A percentile compares a stretch with the other conserved stretches of the same genome.
Evolutionary conservation across 208 protist genomes (phyloP).

Genomic region (Leishmania tarentolae): DNA sequence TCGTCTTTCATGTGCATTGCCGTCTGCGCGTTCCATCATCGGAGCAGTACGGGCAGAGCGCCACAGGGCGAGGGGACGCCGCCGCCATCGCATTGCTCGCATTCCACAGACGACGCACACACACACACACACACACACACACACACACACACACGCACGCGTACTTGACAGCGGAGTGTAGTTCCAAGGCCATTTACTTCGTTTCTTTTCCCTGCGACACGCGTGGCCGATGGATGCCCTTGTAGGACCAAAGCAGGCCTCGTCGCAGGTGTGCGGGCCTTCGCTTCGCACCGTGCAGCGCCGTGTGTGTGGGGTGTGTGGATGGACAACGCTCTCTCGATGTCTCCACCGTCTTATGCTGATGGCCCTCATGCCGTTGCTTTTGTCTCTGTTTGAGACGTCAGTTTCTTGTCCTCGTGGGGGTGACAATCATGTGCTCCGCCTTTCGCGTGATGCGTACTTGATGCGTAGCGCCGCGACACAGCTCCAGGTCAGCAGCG

Average conservation of each 20-base stretch:
- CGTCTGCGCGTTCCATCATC: not conserved
- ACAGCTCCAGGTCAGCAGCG: not conserved
- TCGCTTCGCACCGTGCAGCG: not conserved
- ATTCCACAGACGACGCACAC: not conserved
- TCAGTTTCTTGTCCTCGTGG: conserved; percentile 5
- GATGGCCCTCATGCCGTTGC: not conserved
- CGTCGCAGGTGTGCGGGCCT: not conserved
- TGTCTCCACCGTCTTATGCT: not conserved
- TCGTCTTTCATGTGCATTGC: not conserved
- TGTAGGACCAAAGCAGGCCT: not conserved
- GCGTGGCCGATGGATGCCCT: not conserved
- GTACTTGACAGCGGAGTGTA: not conserved
- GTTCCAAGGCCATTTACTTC: not conserved
- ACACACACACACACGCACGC: too few relatives aligned
- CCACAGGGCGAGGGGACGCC: not conserved
- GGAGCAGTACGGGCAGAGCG: not conserved
- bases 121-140: too few relatives aligned
- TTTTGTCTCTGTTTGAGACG: not conserved
- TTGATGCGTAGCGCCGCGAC: not conserved
- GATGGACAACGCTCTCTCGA: not conserved
- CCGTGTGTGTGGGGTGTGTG: not conserved
- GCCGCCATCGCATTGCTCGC: not conserved
- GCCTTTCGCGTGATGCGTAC: conserved; percentile 3
- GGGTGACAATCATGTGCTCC: not conserved
- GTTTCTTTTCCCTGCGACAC: not conserved